A percentile compares a stretch with the other conserved stretches of the same genome.
phyloP scores from a whole-genome alignment of 139 green algal species.

The Raphidocelis subcapitata region DNA sequence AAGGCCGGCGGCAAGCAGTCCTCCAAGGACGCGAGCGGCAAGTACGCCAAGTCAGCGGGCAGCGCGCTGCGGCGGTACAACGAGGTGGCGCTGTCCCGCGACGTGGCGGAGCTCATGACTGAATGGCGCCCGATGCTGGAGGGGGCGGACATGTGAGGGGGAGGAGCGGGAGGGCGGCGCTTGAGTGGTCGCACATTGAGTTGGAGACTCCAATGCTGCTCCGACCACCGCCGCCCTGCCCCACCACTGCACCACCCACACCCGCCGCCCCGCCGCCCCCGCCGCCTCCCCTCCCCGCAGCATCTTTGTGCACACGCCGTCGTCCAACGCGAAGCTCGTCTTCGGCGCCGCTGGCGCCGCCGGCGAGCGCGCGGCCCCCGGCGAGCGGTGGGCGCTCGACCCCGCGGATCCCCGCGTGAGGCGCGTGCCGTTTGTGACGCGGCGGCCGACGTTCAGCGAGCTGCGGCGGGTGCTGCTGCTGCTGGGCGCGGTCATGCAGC shows the following conservation, averaged over 20 bases:
- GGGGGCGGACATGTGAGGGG: not conserved
- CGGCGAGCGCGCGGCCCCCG: no score
- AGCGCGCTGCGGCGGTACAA: slow-evolving; percentile 85
- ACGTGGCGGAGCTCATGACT: slow-evolving; percentile 62
- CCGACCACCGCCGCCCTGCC: no score
- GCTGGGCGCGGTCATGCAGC: slow-evolving; percentile 57
- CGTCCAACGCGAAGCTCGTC: no score
- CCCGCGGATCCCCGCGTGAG: slow-evolving; percentile 59
- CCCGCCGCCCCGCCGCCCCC: no score
- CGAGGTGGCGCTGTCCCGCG: slow-evolving; percentile 59
- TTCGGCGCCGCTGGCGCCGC: no score
- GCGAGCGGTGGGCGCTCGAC: not conserved
- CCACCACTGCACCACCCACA: no score
- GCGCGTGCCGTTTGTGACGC: slow-evolving; percentile 73
- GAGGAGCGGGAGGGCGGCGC: no score
- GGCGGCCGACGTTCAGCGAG: slow-evolving; percentile 85
- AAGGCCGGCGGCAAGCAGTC: slow-evolving; percentile 90
- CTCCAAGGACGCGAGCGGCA: slow-evolving; percentile 80
- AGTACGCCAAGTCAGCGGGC: slow-evolving; percentile 81
- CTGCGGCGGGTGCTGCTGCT: slow-evolving; percentile 65
- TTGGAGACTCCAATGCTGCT: no score
- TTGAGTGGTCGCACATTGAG: no score
- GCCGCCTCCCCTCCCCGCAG: no score
- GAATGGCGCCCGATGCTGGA: slow-evolving; percentile 53
- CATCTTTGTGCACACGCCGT: no score